These are phyloP conservation scores for Pleurotus sapidus DNA, from an alignment of 768 basidiomycete genomes.

Conservation along the genomic window DNA sequence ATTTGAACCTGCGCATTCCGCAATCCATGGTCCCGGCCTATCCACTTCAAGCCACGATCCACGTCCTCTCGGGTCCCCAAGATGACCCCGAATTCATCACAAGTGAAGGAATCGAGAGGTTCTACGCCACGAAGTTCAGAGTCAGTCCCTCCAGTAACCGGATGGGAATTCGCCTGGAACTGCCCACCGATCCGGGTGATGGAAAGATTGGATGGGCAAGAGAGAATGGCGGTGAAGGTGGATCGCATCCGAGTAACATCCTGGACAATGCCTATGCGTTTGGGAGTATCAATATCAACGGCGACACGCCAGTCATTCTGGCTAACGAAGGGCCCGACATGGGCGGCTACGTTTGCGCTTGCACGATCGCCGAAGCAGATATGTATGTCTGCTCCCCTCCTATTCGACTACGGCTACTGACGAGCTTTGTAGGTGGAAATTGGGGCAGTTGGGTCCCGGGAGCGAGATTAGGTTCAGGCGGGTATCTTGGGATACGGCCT, in stretches of 20 bases:
- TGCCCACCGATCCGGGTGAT: constrained; percentile 7
- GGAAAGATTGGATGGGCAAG: constrained; percentile 51
- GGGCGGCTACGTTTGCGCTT: constrained; percentile 60
- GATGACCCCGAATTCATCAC: constrained; percentile 57
- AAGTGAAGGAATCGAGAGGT: constrained; percentile 38
- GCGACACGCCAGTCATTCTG: constrained; percentile 68
- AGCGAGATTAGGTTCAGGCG: constrained; percentile 50
- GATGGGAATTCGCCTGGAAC: constrained; percentile 60
- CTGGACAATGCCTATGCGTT: constrained; percentile 57
- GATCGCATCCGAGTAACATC: constrained; percentile 67
- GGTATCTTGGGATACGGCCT: constrained; percentile 40
- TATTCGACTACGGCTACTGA: neutral
- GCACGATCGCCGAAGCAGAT: constrained; percentile 49
- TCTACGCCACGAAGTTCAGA: constrained; percentile 52
- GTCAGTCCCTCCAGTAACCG: constrained; percentile 59
- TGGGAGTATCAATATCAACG: constrained; percentile 60
- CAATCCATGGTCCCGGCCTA: constrained; percentile 36
- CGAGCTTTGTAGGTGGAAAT: constrained; percentile 49
- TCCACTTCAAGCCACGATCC: constrained; percentile 45
- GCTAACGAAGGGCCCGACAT: constrained; percentile 60
- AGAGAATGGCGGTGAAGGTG: constrained; percentile 59
- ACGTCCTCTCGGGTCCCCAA: constrained; percentile 61
- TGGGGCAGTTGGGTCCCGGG: constrained; percentile 64
- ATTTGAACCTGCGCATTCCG: constrained; percentile 19
- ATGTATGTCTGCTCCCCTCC: constrained; percentile 30